Evolutionary conservation across 306 rosid species (phyloP).

Genomic region (Clitoria ternatea): DNA sequence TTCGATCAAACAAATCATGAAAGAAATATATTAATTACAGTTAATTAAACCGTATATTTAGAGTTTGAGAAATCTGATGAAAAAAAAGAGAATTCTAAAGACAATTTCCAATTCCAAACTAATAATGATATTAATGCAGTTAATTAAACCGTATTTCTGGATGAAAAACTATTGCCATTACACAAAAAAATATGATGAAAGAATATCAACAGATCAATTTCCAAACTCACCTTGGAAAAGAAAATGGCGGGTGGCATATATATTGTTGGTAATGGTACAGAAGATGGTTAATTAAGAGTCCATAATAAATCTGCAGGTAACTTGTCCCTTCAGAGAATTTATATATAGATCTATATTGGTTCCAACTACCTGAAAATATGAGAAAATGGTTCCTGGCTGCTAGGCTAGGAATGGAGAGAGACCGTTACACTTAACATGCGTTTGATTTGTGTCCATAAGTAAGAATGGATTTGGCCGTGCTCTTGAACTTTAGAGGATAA

Average conservation of each 20-base stretch:
- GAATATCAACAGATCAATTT: background rate
- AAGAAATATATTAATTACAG: background rate
- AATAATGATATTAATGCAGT: background rate
- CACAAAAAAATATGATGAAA: background rate
- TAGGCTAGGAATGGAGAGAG: background rate
- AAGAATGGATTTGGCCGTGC: too few relatives aligned
- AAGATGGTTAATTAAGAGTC: slow-evolving; percentile 1
- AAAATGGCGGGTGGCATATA: slow-evolving; percentile 15
- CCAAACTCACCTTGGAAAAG: slow-evolving; percentile 21
- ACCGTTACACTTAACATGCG: background rate
- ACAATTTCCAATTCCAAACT: slow-evolving; percentile 5
- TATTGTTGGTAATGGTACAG: background rate
- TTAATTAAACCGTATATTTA: too few relatives aligned
- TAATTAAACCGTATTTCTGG: background rate
- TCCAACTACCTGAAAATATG: background rate
- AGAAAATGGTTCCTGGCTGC: background rate
- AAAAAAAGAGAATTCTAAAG: too few relatives aligned
- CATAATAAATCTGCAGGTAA: slow-evolving; percentile 5
- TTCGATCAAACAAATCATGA: background rate
- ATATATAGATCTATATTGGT: slow-evolving; percentile 12
- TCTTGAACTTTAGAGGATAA: too few relatives aligned
- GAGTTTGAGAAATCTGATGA: background rate
- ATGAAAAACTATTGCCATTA: background rate
- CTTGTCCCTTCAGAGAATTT: slow-evolving; percentile 13
- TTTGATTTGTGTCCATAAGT: background rate